phyloP scores from a whole-genome alignment of 1,284 basidiomycete species.

The Tylopilus sp. region DNA sequence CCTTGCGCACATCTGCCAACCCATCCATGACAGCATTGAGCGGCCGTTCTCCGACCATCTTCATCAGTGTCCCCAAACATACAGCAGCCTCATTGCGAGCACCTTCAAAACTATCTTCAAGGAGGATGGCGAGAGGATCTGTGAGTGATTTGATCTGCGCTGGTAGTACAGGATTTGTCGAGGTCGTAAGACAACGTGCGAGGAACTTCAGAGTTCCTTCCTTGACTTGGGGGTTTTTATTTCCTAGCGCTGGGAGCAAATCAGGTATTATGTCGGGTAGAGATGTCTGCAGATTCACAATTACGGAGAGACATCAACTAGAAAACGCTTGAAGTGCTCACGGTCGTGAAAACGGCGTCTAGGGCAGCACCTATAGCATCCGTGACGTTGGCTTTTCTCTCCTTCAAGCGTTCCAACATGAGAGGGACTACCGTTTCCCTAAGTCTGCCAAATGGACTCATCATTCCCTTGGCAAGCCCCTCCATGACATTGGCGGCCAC shows the following conservation, averaged over 20 bases:
- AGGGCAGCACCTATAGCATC: slow-evolving; percentile 87
- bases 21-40: slow-evolving; percentile 87
- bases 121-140: slow-evolving; percentile 72
- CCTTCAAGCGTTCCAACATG: slow-evolving; percentile 91
- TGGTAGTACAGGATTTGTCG: slow-evolving; percentile 65
- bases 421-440: slow-evolving; percentile 74
- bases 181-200: slow-evolving; percentile 74
- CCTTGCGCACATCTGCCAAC: slow-evolving; percentile 86
- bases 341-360: slow-evolving; percentile 87
- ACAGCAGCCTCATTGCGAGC: slow-evolving; percentile 89
- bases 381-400: slow-evolving; percentile 87
- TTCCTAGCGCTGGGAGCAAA: slow-evolving; percentile 72
- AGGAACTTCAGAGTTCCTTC: slow-evolving; percentile 92
- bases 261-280: slow-evolving; percentile 86
- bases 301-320: slow-evolving; percentile 11
- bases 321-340: slow-evolving; percentile 40
- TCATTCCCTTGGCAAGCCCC: slow-evolving; percentile 82
- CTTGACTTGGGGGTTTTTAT: slow-evolving; percentile 97
- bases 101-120: slow-evolving; percentile 89
- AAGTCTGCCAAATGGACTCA: slow-evolving; percentile 72
- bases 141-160: slow-evolving; percentile 84
- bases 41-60: slow-evolving; percentile 93
- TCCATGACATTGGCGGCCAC: slow-evolving; percentile 86
- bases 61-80: slow-evolving; percentile 91
- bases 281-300: slow-evolving; percentile 55